These are phyloP conservation scores for Uronychia binucleata DNA, from an alignment of 73 alveolate species.

Conservation along the genomic window DNA sequence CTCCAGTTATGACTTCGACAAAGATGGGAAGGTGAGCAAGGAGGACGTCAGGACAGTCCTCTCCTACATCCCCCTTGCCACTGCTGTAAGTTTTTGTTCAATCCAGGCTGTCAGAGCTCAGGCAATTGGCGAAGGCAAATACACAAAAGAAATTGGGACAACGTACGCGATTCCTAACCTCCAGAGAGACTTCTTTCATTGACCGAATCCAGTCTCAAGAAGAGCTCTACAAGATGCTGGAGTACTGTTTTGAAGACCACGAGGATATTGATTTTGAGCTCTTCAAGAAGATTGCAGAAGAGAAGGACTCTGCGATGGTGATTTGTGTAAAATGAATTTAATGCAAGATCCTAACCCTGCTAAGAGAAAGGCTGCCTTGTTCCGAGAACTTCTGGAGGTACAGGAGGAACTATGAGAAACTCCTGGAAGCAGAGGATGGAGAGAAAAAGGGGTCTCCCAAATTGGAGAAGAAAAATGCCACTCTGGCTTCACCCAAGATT, in stretches of 20 bases:
- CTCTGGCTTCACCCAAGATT: constrained; percentile 50
- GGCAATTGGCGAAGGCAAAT: constrained; percentile 10
- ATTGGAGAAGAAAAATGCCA: not conserved
- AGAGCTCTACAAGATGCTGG: constrained; percentile 39
- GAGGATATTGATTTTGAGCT: constrained; percentile 13
- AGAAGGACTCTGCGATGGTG: constrained; percentile 42
- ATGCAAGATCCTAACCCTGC: constrained; percentile 24
- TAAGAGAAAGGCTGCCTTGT: constrained; percentile 52
- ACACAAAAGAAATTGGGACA: not conserved
- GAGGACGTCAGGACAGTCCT: constrained; percentile 73
- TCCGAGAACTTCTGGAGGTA: constrained; percentile 44
- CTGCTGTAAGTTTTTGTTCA: constrained; percentile 11
- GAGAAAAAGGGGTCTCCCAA: constrained; percentile 4
- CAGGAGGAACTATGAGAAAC: constrained; percentile 17
- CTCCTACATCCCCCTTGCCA: constrained; percentile 68
- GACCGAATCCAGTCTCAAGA: constrained; percentile 40
- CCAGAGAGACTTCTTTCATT: too few species aligned
- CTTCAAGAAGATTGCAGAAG: constrained; percentile 35
- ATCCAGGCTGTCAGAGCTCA: not conserved
- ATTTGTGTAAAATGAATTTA: constrained; percentile 14
- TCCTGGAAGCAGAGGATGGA: not conserved
- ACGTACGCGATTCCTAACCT: too few species aligned
- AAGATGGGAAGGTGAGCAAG: constrained; percentile 76
- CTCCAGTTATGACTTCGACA: constrained; percentile 85
- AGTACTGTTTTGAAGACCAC: constrained; percentile 23